These are phyloP conservation scores for Gracilaria vermiculophylla DNA, from an alignment of 23 red algal genomes.

Conservation along the genomic window DNA sequence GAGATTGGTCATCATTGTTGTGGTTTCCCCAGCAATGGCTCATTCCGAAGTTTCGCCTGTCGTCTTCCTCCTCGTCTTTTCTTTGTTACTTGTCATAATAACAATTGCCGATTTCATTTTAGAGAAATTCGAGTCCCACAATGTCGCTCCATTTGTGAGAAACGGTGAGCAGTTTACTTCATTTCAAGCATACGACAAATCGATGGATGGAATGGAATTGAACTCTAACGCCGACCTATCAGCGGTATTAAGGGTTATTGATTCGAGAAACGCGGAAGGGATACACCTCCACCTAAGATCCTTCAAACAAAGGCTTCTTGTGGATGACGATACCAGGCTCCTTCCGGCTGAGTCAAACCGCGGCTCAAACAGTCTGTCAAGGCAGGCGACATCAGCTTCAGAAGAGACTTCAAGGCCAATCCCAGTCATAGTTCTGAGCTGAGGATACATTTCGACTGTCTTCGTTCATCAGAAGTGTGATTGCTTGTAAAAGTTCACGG, in stretches of 20 bases:
- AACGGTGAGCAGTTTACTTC: constrained; percentile 1
- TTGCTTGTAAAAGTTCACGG: no score
- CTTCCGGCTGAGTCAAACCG: background rate
- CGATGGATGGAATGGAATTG: background rate
- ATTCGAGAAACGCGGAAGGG: background rate
- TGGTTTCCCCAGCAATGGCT: background rate
- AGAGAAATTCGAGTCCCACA: background rate
- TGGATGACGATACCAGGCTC: background rate
- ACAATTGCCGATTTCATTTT: background rate
- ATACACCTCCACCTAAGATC: background rate
- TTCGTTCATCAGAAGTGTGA: background rate
- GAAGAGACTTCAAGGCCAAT: background rate
- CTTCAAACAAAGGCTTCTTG: constrained; percentile 6
- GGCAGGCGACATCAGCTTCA: background rate
- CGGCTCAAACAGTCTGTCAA: background rate
- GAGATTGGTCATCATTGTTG: background rate
- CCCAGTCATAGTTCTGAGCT: background rate
- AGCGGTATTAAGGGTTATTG: background rate
- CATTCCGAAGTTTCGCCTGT: background rate
- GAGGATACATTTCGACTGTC: background rate
- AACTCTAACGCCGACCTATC: background rate
- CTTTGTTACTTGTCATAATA: background rate
- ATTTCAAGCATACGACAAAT: background rate
- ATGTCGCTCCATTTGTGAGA: background rate
- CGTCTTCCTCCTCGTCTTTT: background rate